Evolutionary conservation across 768 basidiomycete species (phyloP), one percentile per base, ranked within the genome.

Genomic region (Suillus plorans): DNA sequence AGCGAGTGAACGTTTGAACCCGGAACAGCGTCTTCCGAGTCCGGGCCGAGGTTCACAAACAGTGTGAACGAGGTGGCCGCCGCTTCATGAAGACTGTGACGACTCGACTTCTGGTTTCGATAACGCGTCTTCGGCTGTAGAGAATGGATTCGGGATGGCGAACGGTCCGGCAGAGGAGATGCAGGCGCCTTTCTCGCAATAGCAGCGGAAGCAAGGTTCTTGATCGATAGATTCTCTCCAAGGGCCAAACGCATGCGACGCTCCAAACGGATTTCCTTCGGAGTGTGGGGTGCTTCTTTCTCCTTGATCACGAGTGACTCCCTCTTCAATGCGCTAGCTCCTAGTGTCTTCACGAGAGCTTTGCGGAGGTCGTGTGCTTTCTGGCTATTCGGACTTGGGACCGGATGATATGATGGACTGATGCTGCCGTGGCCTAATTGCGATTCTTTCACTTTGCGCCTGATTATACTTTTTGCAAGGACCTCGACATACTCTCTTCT

Each of bases 171-270:
- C 49, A 52, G 63, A 25, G 16, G 9, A 25, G 4, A 39, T 4
- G 34, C 31, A 52, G 25, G 42, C 28, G 28, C 31, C 68, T 66
- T 67, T 28, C 64, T 67, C 50, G n/a, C 28, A 49, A 63, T 34
- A 39, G 47, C 34, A 31, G 57, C 59, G 10, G 57, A 63, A n/a
- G 12, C 56, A 45, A 70, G 44, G 56, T 70, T 69, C 39, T 63
- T 56, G 28, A 71, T 62, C 50, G 71, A 70, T 57, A 72, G 5
- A 34, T 69, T 68, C 65, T 72, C 73, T 45, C 63, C 62, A 3
- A 69, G 57, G 10, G 61, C 61, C 1, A 62, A 61, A 34, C 59
- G 69, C 25, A 67, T 58, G 41, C 59, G 62, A 4, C 56, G 45
- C 41, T 63, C 61, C 42, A 63, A 13, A 22, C 67, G 64, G 22